Conservation (phyloP, 108 stramenopile species). For the Phaeodactylum tricornutum region DNA sequence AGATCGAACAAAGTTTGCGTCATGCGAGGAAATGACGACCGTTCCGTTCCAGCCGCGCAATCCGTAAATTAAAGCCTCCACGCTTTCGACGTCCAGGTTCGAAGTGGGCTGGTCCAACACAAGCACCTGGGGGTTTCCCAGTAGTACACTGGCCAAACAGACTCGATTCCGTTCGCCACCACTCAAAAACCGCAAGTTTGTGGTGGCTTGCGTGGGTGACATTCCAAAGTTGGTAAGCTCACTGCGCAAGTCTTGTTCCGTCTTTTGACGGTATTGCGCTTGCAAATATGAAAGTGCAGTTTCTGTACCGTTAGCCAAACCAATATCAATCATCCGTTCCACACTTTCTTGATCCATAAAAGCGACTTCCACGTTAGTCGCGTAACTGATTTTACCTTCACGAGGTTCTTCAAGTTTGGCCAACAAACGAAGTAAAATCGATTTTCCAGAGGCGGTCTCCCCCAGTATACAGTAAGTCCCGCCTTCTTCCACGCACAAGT, state of each 20-base stretch:
- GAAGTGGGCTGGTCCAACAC: conserved; percentile 88
- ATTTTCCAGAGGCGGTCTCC: conserved; percentile 82
- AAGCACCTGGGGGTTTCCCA: conserved; percentile 76
- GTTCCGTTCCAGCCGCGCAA: conserved; percentile 69
- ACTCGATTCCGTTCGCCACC: conserved; percentile 94
- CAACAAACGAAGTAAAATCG: conserved; percentile 69
- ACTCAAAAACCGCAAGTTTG: conserved; percentile 71
- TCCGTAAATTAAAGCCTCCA: conserved; percentile 86
- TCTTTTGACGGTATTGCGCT: conserved; percentile 34
- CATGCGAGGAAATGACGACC: conserved; percentile 43
- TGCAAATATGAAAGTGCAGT: conserved; percentile 37
- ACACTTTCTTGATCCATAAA: conserved; percentile 79
- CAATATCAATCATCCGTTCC: conserved; percentile 54
- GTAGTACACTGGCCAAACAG: conserved; percentile 70
- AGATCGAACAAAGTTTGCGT: conserved; percentile 46
- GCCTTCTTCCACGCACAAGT: conserved; percentile 59
- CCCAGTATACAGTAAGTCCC: conserved; percentile 62
- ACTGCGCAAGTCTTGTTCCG: conserved; percentile 73
- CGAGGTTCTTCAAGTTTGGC: conserved; percentile 64
- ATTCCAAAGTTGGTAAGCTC: conserved; percentile 80
- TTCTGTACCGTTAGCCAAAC: conserved; percentile 12
- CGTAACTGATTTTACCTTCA: conserved; percentile 68
- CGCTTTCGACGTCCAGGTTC: conserved; percentile 88
- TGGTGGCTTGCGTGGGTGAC: conserved; percentile 57
- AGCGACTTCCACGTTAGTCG: conserved; percentile 63